Conservation (phyloP, 208 protist species). For the Leishmania braziliensis region DNA sequence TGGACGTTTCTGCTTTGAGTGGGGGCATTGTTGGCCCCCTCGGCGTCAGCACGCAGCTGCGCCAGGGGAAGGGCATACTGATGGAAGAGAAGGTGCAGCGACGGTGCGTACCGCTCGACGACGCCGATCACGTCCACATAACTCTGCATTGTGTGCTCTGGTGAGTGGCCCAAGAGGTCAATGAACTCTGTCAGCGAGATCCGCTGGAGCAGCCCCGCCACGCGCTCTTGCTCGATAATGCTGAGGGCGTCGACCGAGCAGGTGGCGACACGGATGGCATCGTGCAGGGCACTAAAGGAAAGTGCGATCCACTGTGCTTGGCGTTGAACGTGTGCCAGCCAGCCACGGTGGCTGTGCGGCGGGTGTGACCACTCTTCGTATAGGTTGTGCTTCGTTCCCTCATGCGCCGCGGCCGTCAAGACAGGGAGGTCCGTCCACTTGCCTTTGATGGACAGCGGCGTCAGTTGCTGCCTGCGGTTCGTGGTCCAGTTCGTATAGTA, state of each 20-base stretch:
- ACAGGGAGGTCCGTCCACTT: background rate
- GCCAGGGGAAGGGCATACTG: constrained; percentile 42
- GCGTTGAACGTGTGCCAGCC: constrained; percentile 46
- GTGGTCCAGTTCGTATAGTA: constrained; percentile 78
- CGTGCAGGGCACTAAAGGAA: constrained; percentile 76
- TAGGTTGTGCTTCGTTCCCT: constrained; percentile 29
- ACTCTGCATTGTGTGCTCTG: constrained; percentile 34
- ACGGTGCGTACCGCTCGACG: constrained; percentile 55
- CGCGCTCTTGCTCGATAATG: constrained; percentile 55
- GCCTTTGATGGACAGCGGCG: constrained; percentile 8
- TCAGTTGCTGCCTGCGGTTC: constrained; percentile 39
- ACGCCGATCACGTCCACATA: constrained; percentile 54
- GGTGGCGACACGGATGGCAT: constrained; percentile 42
- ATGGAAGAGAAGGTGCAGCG: constrained; percentile 55
- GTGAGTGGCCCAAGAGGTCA: constrained; percentile 55
- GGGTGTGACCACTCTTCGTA: constrained; percentile 68
- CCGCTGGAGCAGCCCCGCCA: constrained; percentile 38
- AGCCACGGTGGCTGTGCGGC: constrained; percentile 52
- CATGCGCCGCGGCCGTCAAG: constrained; percentile 1
- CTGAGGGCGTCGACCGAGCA: constrained; percentile 31
- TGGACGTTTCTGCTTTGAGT: background rate
- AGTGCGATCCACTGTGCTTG: constrained; percentile 75
- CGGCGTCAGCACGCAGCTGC: constrained; percentile 16
- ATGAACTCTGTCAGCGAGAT: constrained; percentile 51
- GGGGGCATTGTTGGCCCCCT: background rate